Conservation (phyloP, 169 alveolate genomes). For the Theileria annulata region DNA sequence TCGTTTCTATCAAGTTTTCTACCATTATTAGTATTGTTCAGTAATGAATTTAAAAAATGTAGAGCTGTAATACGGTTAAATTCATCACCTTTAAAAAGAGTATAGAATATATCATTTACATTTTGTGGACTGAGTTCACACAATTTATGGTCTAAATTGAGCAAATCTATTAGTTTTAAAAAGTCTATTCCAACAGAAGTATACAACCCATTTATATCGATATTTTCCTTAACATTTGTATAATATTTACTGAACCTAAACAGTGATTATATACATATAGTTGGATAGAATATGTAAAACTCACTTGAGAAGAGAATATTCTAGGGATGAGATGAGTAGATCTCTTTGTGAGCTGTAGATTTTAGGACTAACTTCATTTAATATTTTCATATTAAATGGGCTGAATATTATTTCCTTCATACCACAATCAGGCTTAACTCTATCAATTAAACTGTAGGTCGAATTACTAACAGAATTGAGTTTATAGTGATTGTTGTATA, state of each 20-base stretch:
- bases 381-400: conserved; percentile 38
- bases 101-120: conserved; percentile 31
- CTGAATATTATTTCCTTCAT: conserved; percentile 49
- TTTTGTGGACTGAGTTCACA: conserved; percentile 12
- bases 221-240: conserved; percentile 55
- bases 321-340: conserved; percentile 20
- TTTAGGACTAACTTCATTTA: conserved; percentile 55
- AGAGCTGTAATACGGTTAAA: conserved; percentile 34
- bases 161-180: conserved; percentile 16
- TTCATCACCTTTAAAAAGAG: conserved; percentile 15
- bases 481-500: conserved; percentile 36
- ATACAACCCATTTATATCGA: conserved; percentile 44
- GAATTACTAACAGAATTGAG: conserved; percentile 15
- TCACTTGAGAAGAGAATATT: conserved; percentile 39
- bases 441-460: conserved; percentile 1
- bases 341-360: conserved; percentile 36
- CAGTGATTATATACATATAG: background rate
- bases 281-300: background rate
- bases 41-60: conserved; percentile 13
- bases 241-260: conserved; percentile 49
- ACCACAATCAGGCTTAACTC: background rate
- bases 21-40: background rate
- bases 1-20: background rate
- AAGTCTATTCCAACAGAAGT: conserved; percentile 52
- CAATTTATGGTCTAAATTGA: conserved; percentile 56